phyloP scores from a whole-genome alignment of 106 monocot genomes.

The Dioscorea zingiberensis region DNA sequence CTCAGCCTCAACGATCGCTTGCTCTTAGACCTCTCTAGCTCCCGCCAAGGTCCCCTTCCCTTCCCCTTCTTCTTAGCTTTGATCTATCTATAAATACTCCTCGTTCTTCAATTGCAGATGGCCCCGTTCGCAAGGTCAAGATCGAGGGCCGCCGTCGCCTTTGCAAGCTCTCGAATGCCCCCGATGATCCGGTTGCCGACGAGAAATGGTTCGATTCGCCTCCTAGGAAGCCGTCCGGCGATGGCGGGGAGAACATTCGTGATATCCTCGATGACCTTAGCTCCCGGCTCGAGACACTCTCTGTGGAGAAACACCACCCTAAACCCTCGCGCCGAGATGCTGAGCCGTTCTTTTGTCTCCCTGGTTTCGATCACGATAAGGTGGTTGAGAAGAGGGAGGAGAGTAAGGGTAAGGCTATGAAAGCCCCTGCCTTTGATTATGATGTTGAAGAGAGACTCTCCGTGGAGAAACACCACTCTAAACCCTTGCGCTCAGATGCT shows the following conservation, averaged over 20 bases:
- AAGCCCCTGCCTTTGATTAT: conserved; percentile 7
- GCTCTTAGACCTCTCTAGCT: conserved; percentile 40
- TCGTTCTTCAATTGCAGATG: conserved; percentile 21
- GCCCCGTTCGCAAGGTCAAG: conserved; percentile 49
- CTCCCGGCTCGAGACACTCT: conserved; percentile 58
- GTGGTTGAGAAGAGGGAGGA: neutral
- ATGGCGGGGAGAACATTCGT: conserved; percentile 29
- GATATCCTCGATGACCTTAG: conserved; percentile 76
- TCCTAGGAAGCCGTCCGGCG: conserved; percentile 3
- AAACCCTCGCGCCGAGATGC: conserved; percentile 13
- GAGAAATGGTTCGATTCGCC: conserved; percentile 25
- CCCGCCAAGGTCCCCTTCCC: conserved; percentile 12
- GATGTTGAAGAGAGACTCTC: conserved; percentile 50
- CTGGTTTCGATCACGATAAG: conserved; percentile 1
- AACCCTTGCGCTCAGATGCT: conserved; percentile 7
- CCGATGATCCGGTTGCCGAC: neutral
- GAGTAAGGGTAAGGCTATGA: conserved; percentile 14
- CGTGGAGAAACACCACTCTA: conserved; percentile 38
- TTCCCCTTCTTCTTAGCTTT: neutral
- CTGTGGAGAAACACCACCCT: conserved; percentile 40
- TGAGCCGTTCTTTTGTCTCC: conserved; percentile 7
- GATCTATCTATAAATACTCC: neutral
- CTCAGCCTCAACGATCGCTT: conserved; percentile 90
- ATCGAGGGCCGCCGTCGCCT: conserved; percentile 83
- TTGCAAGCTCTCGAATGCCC: conserved; percentile 50